Conservation (phyloP, 2,329 filamentous ascomycete species). For the Madurella mycetomatis region DNA sequence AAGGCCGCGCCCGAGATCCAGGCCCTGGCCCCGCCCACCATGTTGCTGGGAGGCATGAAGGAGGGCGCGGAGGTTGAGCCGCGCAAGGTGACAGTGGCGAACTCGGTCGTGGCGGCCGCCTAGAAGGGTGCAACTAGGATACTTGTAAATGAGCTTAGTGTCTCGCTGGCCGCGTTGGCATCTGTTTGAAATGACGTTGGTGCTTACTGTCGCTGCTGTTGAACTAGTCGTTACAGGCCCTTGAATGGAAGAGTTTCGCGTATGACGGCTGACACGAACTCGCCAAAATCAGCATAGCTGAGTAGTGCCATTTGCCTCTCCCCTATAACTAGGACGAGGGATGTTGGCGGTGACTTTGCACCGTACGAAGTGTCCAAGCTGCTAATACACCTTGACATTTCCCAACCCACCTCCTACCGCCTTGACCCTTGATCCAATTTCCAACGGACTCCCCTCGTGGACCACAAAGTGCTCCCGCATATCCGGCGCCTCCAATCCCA, state of each 20-base stretch:
- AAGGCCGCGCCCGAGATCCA: slow-evolving; percentile 40
- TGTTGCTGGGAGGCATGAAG: slow-evolving; percentile 49
- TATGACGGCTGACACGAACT: too few relatives aligned
- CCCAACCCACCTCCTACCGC: slow-evolving; percentile 45
- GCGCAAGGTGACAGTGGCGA: neutral
- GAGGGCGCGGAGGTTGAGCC: slow-evolving; percentile 27
- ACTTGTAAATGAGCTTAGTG: too few relatives aligned
- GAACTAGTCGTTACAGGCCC: too few relatives aligned
- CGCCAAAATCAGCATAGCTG: too few relatives aligned
- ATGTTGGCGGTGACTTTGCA: too few relatives aligned
- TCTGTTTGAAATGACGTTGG: too few relatives aligned
- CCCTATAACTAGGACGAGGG: too few relatives aligned
- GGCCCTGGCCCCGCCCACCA: slow-evolving; percentile 44
- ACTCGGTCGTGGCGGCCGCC: neutral
- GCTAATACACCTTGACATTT: slow-evolving; percentile 33
- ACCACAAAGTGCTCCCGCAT: slow-evolving; percentile 51
- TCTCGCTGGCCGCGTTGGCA: too few relatives aligned
- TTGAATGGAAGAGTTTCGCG: too few relatives aligned
- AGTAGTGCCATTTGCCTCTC: too few relatives aligned
- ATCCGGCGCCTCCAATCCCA: slow-evolving; percentile 41
- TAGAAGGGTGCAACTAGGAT: neutral
- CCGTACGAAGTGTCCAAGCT: neutral
- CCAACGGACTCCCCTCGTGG: slow-evolving; percentile 59
- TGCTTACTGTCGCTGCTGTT: too few relatives aligned
- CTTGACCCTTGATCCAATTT: slow-evolving; percentile 52